These are phyloP conservation scores for Microascus cirrosus DNA, from an alignment of 2,329 filamentous ascomycete genomes.

Conservation along the genomic window DNA sequence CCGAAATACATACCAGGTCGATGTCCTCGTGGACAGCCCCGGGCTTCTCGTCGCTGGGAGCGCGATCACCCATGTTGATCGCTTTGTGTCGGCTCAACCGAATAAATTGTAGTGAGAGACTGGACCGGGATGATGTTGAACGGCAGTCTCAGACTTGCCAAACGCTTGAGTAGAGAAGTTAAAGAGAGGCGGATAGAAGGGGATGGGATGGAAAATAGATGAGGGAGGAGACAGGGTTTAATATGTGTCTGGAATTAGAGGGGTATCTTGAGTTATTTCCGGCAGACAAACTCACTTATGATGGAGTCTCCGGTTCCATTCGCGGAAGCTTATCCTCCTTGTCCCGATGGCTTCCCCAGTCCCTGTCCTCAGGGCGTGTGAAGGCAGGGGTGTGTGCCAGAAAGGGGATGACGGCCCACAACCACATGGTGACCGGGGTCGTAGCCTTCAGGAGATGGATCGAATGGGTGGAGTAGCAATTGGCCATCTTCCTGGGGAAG, in stretches of 20 bases:
- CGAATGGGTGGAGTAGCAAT: not conserved
- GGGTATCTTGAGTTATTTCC: not conserved
- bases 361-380: not conserved
- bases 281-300: not conserved
- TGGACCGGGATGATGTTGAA: not conserved
- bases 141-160: not conserved
- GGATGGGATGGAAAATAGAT: not conserved
- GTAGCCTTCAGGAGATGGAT: slow-evolving; percentile 38
- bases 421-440: slow-evolving; percentile 56
- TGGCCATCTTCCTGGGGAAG: not conserved
- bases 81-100: not conserved
- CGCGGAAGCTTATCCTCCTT: not conserved
- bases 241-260: not conserved
- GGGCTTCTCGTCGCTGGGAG: not conserved
- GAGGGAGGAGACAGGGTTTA: not conserved
- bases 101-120: not conserved
- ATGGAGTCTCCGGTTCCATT: not conserved
- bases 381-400: not conserved
- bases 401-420: slow-evolving; percentile 56
- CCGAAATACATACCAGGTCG: slow-evolving; percentile 1
- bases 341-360: not conserved
- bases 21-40: not conserved
- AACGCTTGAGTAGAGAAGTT: not conserved
- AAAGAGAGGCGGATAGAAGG: not conserved
- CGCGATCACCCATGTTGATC: not conserved